phyloP scores from a whole-genome alignment of 441 rosid genomes.

The Gossypium laxum region DNA sequence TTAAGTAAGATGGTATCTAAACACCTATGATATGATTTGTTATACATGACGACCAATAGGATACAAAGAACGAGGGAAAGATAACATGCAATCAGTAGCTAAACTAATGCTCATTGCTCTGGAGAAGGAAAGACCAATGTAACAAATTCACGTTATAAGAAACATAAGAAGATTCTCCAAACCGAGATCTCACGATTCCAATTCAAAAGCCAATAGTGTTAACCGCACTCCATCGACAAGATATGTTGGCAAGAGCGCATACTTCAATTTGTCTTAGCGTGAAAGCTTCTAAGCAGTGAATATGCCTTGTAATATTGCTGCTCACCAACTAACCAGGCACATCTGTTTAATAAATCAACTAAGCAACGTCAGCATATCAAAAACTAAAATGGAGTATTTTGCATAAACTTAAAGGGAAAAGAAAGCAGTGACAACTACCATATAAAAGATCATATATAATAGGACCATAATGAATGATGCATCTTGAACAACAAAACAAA shows the following conservation, averaged over 20 bases:
- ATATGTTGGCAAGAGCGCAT: slow-evolving; percentile 11
- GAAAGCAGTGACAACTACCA: neutral
- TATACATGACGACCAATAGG: too few relatives aligned
- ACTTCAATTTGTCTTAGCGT: neutral
- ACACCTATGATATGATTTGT: too few relatives aligned
- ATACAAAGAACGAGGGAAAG: neutral
- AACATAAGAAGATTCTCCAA: neutral
- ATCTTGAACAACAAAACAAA: neutral
- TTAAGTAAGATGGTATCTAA: too few relatives aligned
- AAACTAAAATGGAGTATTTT: neutral
- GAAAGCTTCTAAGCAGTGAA: slow-evolving; percentile 14
- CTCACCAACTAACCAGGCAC: slow-evolving; percentile 7
- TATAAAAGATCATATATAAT: neutral
- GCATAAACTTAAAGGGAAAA: neutral
- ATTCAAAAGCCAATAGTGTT: slow-evolving; percentile 4
- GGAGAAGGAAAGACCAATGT: neutral
- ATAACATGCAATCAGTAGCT: neutral
- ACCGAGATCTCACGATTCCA: slow-evolving; percentile 6
- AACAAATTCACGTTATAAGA: neutral
- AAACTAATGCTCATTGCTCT: neutral
- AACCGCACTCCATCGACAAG: slow-evolving; percentile 22
- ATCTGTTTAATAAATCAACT: neutral
- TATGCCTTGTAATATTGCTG: neutral
- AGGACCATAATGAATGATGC: neutral
- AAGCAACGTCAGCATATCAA: neutral